Evolutionary conservation across 2,329 filamentous ascomycete genomes (phyloP), one percentile per base, ranked within the genome.

Genomic region (Aspergillus spinulosporus): DNA sequence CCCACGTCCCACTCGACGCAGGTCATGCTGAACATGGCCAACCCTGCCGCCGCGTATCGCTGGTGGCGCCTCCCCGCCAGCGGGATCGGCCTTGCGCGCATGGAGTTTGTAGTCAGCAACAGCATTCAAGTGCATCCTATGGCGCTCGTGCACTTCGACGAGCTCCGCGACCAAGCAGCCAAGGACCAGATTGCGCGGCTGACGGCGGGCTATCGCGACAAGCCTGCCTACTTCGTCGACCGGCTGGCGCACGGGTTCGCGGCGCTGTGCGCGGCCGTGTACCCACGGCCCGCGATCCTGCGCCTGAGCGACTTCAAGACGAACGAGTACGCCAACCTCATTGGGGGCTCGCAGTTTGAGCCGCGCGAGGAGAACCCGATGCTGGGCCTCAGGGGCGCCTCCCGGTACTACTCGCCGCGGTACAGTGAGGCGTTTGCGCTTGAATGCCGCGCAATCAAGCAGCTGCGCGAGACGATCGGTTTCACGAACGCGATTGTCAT

Each of bases 301-400:
- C 72, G 72, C 28, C 65, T 76, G 66, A 76, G 73, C 53, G 73
- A 76, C 59, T 76, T 75, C 59, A 76, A 76, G 58, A 74, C 72
- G 2, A 76, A 75, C 54, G 74, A 75, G 55, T 76, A 76, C 60
- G 71, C 72, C 1, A 62, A 66, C 28, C 74, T 76, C 28, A 68
- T 76, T 43, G 74, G 74, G 9, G 74, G 74, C 15, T 62, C 65
- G 2, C 68, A 75, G 52, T 76, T 76, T 54, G 74, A 76, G 60
- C 69, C 70, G 1, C 59, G 65, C 15, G 73, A 76, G 49, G 72
- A 75, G 28, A 76, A 76, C 42, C 74, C 74, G 1, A 76, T 76
- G 73, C 58, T 76, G 5, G 74, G 74, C 6, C 76, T 76, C 59
- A 73, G 73, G 5, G 74, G 74, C 21, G 74, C 74, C 12, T 75